A percentile compares a stretch with the other conserved stretches of the same genome.
These are phyloP conservation scores for Phanerochaete sordida DNA, from an alignment of 768 basidiomycete genomes.

Conservation along the genomic window DNA sequence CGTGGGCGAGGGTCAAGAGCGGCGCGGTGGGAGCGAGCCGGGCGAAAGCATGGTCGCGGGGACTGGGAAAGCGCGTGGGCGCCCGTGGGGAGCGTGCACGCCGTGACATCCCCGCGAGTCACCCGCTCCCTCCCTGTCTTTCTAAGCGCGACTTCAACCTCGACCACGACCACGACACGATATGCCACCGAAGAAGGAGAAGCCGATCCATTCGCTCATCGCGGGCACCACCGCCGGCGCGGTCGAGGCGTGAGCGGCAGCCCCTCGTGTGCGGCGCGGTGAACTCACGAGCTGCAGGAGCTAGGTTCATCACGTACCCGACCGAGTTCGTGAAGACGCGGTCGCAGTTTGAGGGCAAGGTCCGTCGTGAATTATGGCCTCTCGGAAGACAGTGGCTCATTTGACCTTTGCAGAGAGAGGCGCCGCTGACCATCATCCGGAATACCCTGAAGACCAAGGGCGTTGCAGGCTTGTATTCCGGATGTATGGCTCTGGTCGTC, in stretches of 20 bases:
- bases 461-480: constrained; percentile 85
- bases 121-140: background rate
- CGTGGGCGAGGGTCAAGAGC: background rate
- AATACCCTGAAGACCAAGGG: constrained; percentile 77
- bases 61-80: background rate
- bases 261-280: background rate
- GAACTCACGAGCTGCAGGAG: constrained; percentile 35
- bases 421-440: constrained; percentile 69
- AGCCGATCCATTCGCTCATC: constrained; percentile 80
- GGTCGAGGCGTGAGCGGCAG: constrained; percentile 74
- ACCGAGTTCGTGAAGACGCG: constrained; percentile 94
- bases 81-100: background rate
- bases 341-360: constrained; percentile 86
- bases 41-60: constrained; percentile 1
- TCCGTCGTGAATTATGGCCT: constrained; percentile 21
- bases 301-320: constrained; percentile 82
- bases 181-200: constrained; percentile 58
- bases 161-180: background rate
- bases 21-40: background rate
- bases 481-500: constrained; percentile 83
- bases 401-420: constrained; percentile 44
- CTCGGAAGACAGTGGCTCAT: background rate
- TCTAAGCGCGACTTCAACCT: background rate
- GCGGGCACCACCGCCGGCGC: constrained; percentile 93
- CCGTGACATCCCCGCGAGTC: background rate